Evolutionary conservation across 805 yeast species (phyloP), one percentile per base, ranked within the genome.

Genomic region (Lachancea meyersii): DNA sequence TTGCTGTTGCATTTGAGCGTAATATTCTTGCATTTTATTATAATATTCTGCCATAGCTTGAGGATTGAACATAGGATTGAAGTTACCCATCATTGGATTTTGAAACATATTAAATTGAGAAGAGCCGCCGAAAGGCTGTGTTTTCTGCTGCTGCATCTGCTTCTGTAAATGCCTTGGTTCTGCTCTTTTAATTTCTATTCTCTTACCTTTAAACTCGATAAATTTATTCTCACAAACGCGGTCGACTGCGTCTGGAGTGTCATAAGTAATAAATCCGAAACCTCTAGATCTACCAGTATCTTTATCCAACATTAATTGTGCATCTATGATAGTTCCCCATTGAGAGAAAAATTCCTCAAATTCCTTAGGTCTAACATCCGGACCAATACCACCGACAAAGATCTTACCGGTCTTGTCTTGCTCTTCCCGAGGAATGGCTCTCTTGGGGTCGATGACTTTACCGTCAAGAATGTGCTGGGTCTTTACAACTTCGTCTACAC

Each of bases 221-320:
- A 79, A 87, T 63, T 83, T 84, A 63, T 82, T 83, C 45, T 80
- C 82, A 43, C 93, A 80, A 43, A 86, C 95, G 52, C 80, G 74
- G 56, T 89, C 97, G 35, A 91, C 96, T 13, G 96, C 96, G 35
- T 83, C 89, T 18, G 95, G 94, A 16, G 94, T 78, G 58, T 91
- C 97, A 66, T 84, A 91, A 11, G 98, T 91, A 49, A 91, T 88
- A 64, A 91, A 91, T 1, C 98, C 98, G 64, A 88, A 91, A 20
- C 98, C 98, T 69, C 97, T 78, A 2, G 96, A 87, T 58, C 95
- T 79, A 46, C 97, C 97, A 3, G 97, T 86, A 63, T 89, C 97
- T 66, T 91, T 93, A 65, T 91, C 97, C 53, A 91, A 77, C 98
- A 91, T 91, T 52, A 91, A 76, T 67, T 89, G 97, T 39, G 96